Evolutionary conservation across 768 basidiomycete genomes (phyloP).

Genomic region (Tylopilus felleus): DNA sequence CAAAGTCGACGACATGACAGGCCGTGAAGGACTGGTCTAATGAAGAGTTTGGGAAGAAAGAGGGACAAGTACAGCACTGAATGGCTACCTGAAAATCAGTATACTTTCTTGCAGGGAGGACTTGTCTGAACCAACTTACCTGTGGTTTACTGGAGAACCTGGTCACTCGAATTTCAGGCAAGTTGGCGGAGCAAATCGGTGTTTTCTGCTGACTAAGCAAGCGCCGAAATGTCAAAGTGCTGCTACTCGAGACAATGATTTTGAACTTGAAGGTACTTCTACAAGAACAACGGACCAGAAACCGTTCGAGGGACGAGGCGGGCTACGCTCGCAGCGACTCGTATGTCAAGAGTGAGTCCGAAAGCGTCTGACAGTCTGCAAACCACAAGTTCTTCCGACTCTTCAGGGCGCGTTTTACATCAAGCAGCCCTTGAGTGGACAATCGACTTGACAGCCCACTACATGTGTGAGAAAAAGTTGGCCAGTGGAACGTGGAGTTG

Average conservation of each 20-base stretch:
- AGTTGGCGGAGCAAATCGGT: constrained; percentile 30
- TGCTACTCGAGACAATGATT: too few species aligned
- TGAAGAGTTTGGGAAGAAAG: constrained; percentile 5
- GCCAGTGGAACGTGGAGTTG: too few species aligned
- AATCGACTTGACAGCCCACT: too few species aligned
- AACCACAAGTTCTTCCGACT: too few species aligned
- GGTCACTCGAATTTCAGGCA: constrained; percentile 13
- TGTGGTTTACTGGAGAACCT: constrained; percentile 4
- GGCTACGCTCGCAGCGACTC: too few species aligned
- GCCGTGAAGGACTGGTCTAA: constrained; percentile 12
- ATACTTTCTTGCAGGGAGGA: background rate
- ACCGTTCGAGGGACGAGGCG: too few species aligned
- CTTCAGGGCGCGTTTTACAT: too few species aligned
- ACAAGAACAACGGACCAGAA: too few species aligned
- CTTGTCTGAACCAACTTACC: constrained; percentile 1
- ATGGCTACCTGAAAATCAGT: constrained; percentile 10
- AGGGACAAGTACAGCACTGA: constrained; percentile 14
- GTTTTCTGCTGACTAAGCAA: constrained; percentile 30
- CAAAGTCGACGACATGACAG: constrained; percentile 73
- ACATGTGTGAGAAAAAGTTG: constrained; percentile 20
- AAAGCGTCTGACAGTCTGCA: too few species aligned
- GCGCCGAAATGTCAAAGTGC: background rate
- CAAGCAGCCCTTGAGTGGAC: too few species aligned
- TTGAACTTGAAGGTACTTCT: too few species aligned
- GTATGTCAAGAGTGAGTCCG: too few species aligned